Percentiles rank a stretch among this genome's conserved stretches.
These are phyloP conservation scores for Comarum palustre DNA, from an alignment of 306 rosid genomes.

Conservation along the genomic window DNA sequence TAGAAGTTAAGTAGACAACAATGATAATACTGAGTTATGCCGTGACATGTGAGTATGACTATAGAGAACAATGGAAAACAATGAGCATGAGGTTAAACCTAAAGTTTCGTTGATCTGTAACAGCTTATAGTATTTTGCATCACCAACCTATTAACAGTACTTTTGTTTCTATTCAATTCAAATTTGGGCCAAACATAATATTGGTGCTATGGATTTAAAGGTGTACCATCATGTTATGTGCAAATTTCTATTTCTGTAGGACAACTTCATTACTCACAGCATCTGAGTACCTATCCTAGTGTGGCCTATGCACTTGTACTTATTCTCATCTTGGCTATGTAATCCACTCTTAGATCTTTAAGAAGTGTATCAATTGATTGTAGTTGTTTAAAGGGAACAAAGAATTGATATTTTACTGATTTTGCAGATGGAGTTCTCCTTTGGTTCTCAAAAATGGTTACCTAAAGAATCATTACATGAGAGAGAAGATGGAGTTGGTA, in stretches of 20 bases:
- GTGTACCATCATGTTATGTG: background rate
- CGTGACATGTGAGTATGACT: background rate
- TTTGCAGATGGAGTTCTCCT: conserved; percentile 93
- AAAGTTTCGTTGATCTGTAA: background rate
- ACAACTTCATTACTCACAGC: conserved; percentile 6
- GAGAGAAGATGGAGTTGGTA: conserved; percentile 36
- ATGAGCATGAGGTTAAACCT: background rate
- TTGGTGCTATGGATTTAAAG: background rate
- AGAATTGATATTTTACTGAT: conserved; percentile 22
- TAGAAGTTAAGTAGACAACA: background rate
- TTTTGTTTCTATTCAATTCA: background rate
- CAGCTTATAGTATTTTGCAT: background rate
- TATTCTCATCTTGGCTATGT: background rate
- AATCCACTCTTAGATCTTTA: background rate
- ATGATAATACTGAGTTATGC: background rate
- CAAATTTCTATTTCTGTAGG: background rate
- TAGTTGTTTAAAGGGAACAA: background rate
- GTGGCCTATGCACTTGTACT: background rate
- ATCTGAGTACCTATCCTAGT: background rate
- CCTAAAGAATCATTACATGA: conserved; percentile 57
- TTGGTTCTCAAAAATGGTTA: conserved; percentile 72
- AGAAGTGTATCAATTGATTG: background rate
- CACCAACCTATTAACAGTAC: background rate
- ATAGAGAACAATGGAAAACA: background rate
- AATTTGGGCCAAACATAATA: background rate